These are phyloP conservation scores for Juglanconis sp. DNA, from an alignment of 2,329 filamentous ascomycete species.

Conservation along the genomic window DNA sequence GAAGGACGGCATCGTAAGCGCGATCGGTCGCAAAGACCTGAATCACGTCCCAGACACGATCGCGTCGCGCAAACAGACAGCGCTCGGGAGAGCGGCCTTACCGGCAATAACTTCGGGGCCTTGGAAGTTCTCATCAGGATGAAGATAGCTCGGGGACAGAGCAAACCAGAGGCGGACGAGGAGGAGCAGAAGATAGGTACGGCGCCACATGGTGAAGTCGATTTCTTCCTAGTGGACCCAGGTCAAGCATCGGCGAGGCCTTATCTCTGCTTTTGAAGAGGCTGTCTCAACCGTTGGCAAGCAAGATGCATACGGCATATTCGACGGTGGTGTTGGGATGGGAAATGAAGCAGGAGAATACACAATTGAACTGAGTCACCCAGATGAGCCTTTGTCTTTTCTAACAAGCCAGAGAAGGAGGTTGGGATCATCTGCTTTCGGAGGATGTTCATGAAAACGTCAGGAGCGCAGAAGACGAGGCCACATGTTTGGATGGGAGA, in stretches of 20 bases:
- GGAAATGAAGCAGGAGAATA: not conserved
- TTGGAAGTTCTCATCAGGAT: slow-evolving; percentile 98
- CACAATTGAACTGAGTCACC: not conserved
- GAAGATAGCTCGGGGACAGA: slow-evolving; percentile 89
- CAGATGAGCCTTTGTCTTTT: not conserved
- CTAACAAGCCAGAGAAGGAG: not conserved
- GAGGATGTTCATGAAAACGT: slow-evolving; percentile 12
- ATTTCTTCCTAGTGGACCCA: slow-evolving; percentile 20
- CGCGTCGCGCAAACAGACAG: not conserved
- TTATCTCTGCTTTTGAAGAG: slow-evolving; percentile 15
- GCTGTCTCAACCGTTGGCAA: slow-evolving; percentile 18
- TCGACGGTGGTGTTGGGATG: not conserved
- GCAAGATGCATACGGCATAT: slow-evolving; percentile 17
- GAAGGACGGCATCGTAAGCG: not conserved
- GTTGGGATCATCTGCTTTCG: slow-evolving; percentile 8
- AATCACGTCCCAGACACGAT: not conserved
- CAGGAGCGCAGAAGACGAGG: slow-evolving; percentile 11
- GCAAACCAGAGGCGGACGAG: slow-evolving; percentile 91
- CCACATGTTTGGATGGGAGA: slow-evolving; percentile 15
- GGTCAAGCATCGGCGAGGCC: slow-evolving; percentile 22
- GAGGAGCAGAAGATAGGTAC: slow-evolving; percentile 80
- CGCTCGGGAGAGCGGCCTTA: slow-evolving; percentile 43
- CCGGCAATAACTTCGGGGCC: slow-evolving; percentile 95
- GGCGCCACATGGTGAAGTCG: slow-evolving; percentile 73
- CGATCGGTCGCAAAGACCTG: not conserved